Evolutionary conservation across 768 basidiomycete genomes (phyloP), one percentile per base, ranked within the genome.

Genomic region (Russula foetens): DNA sequence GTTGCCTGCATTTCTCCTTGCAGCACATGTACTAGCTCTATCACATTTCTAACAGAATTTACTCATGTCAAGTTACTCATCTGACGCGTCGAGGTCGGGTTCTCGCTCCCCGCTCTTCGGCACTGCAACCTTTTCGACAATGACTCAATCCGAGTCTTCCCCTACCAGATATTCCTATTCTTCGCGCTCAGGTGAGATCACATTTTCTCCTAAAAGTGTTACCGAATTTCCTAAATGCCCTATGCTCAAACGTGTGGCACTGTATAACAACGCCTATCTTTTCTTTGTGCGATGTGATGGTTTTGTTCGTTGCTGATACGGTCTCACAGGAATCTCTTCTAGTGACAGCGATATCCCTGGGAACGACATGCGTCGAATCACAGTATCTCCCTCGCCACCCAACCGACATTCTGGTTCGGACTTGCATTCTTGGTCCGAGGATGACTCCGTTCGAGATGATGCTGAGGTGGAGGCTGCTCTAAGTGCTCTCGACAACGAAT

Each of bases 391-490:
- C 24, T 67, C 67, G 15, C 63, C 62, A 9, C 53, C 50, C 33
- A 14, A 14, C 46, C 47, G 63, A 7, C 41, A 35, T 38, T 53
- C 53, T 45, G n/a, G 53, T 46, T 54, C 57, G 29, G 61, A 68
- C 28, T 61, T 67, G 31, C 60, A 58, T 52, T 59, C 67, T 59
- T 81, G 87, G 66, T 79, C 83, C 44, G 89, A 81, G 60, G 79
- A 78, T 63, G 70, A 80, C 62, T 81, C 80, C 1, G 57, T 77
- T 21, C 71, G 72, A 65, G 79, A 81, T 53, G 70, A 68, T 11
- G 76, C 72, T 8, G 77, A 90, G 69, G 86, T 90, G 19, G 86
- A 90, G 70, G 83, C 81, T 21, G 78, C 83, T 17, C 78, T 91
- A 50, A 83, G 76, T 47, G 77, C 80, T 56, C 72, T 91, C 23